Base-by-base conservation (phyloP, 2,329 filamentous ascomycete species). In the Escovopsis weberi region DNA sequence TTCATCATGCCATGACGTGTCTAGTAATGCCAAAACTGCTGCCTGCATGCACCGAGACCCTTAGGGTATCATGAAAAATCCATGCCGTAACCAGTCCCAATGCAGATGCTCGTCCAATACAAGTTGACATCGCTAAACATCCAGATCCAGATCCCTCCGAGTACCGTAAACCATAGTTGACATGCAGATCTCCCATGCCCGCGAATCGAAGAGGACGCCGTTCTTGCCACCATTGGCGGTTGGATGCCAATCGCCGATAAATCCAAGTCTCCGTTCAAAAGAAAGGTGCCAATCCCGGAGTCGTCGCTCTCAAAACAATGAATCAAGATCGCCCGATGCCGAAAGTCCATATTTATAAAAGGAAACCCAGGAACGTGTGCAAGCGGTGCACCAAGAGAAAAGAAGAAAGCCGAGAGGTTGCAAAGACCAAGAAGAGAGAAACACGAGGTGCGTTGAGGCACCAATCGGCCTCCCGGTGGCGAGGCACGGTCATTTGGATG, bases 51-150 rank as follows among this genome's bases (percentile, higher is more conserved):
- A 48, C 45, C 48, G 46, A 53, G 50, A 52, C 47, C 50, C 39
- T 46, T 49, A 46, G 55, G 56, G 56, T 59, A 59, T 59, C 56
- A 51, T 57, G 50, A 54, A 57, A 56, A 57, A 56, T 51, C 48
- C 52, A 53, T 45, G 46, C 51, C 46, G 49, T 53, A 58, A 51
- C 51, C 52, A 53, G 50, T 49, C 53, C 50, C 49, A 49, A 55
- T 51, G 48, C 54, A 52, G 43, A 52, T 54, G 45, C 47, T 49
- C 43, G 47, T 49, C 23, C 50, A 48, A 53, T 49, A 52, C 53
- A 51, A 53, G 45, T 48, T 47, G 44, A 56, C 47, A 53, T 53
- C 48, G 45, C 46, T 33, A 41, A 44, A 45, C 41, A 51, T 45
- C 46, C 42, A 47, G 46, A 48, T 51, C 49, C 46, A 51, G 47